Evolutionary conservation across 768 basidiomycete genomes (phyloP).

Genomic region (Pisolithus microcarpus): DNA sequence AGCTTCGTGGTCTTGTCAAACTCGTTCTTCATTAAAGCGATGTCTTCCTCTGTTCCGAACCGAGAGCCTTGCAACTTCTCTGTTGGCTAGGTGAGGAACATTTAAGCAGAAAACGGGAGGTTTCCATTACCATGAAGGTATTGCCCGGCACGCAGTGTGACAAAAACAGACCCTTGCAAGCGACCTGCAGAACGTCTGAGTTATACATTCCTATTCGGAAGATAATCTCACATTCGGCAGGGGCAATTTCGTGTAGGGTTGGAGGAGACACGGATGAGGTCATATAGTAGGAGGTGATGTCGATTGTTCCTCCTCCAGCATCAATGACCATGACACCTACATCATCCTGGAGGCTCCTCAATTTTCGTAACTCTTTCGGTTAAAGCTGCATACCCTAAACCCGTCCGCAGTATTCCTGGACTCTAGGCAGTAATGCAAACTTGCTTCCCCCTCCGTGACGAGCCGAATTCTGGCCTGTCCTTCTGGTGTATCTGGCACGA

Average conservation of each 20-base stretch:
- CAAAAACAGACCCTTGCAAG: constrained; percentile 46
- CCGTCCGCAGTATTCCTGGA: constrained; percentile 26
- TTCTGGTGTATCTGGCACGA: constrained; percentile 30
- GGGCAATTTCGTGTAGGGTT: constrained; percentile 43
- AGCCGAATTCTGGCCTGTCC: constrained; percentile 36
- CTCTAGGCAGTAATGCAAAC: constrained; percentile 41
- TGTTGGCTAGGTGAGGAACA: constrained; percentile 12
- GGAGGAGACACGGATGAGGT: constrained; percentile 13
- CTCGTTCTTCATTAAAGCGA: constrained; percentile 33
- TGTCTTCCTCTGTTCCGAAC: constrained; percentile 32
- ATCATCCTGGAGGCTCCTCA: constrained; percentile 27
- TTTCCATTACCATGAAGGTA: constrained; percentile 31
- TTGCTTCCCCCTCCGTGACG: constrained; percentile 49
- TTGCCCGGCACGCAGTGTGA: constrained; percentile 36
- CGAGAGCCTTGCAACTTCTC: constrained; percentile 35
- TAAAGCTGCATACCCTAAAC: constrained; percentile 16
- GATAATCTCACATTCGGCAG: constrained; percentile 32
- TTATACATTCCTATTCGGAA: neutral
- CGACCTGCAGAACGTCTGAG: constrained; percentile 31
- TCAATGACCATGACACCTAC: constrained; percentile 50
- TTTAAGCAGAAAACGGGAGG: neutral
- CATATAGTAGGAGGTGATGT: constrained; percentile 49
- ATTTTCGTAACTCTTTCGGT: neutral
- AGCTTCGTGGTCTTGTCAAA: constrained; percentile 46
- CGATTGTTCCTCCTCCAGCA: constrained; percentile 57